Conservation (phyloP, 257 asterid genomes). For the Penstemon barbatus region DNA sequence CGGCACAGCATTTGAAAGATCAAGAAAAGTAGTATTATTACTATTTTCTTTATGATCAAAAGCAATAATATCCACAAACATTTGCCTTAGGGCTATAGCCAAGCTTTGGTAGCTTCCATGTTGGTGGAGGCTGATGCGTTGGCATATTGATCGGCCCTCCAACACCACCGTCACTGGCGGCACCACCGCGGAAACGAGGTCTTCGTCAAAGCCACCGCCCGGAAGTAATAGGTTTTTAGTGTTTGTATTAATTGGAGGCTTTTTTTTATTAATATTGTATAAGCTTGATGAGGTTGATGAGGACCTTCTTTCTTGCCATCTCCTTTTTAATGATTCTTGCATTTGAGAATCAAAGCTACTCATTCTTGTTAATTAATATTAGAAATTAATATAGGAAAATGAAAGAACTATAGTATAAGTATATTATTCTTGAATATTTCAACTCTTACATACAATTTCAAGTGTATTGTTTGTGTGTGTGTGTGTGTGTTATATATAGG, state of each 20-base stretch:
- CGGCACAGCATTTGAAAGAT: constrained; percentile 74
- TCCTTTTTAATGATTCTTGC: constrained; percentile 42
- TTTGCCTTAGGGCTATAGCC: constrained; percentile 61
- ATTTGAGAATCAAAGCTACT: constrained; percentile 50
- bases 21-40: constrained; percentile 22
- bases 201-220: constrained; percentile 41
- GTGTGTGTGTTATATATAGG: constrained; percentile 25
- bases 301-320: constrained; percentile 43
- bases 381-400: too few relatives aligned
- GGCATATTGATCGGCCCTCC: constrained; percentile 84
- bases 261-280: background rate
- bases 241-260: background rate
- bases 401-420: too few relatives aligned
- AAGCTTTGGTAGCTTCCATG: constrained; percentile 60
- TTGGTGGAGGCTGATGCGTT: constrained; percentile 70
- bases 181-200: constrained; percentile 48
- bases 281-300: constrained; percentile 17
- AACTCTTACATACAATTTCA: background rate
- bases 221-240: constrained; percentile 25
- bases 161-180: constrained; percentile 81
- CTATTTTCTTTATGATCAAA: constrained; percentile 5
- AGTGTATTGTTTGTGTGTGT: constrained; percentile 8
- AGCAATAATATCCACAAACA: constrained; percentile 48
- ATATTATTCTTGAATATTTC: too few relatives aligned
- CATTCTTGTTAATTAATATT: constrained; percentile 24